phyloP scores from a whole-genome alignment of 2,329 filamentous ascomycete genomes.

The Aspergillus melleus region DNA sequence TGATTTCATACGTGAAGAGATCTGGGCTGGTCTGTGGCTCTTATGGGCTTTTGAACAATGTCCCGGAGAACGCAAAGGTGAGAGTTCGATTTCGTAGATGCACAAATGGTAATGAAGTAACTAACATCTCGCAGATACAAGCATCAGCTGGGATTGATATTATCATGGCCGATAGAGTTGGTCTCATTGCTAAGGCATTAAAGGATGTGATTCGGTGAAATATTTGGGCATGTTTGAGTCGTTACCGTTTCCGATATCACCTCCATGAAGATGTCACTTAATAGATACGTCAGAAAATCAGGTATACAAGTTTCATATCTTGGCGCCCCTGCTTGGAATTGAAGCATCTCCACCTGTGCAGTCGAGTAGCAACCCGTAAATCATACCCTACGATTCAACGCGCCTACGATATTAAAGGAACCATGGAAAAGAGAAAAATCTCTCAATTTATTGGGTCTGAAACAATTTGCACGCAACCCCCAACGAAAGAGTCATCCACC shows the following conservation, averaged over 20 bases:
- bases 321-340: no score
- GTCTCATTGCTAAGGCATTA: constrained; percentile 16
- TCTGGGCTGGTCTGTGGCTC: constrained; percentile 35
- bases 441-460: no score
- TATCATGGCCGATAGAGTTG: constrained; percentile 23
- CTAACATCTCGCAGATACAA: constrained; percentile 15
- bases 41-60: constrained; percentile 36
- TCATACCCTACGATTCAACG: no score
- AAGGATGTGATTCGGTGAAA: background rate
- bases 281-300: no score
- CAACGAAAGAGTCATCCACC: background rate
- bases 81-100: background rate
- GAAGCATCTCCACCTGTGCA: no score
- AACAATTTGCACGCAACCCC: no score
- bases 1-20: constrained; percentile 37
- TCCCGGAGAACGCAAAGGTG: constrained; percentile 12
- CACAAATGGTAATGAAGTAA: constrained; percentile 11
- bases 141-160: constrained; percentile 22
- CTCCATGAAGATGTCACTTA: no score
- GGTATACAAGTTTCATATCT: no score
- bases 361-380: no score
- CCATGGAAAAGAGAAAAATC: background rate
- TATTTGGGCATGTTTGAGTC: no score
- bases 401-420: no score
- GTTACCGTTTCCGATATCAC: no score